phyloP scores from a whole-genome alignment of 169 alveolate genomes.

The Babesia ovis region DNA sequence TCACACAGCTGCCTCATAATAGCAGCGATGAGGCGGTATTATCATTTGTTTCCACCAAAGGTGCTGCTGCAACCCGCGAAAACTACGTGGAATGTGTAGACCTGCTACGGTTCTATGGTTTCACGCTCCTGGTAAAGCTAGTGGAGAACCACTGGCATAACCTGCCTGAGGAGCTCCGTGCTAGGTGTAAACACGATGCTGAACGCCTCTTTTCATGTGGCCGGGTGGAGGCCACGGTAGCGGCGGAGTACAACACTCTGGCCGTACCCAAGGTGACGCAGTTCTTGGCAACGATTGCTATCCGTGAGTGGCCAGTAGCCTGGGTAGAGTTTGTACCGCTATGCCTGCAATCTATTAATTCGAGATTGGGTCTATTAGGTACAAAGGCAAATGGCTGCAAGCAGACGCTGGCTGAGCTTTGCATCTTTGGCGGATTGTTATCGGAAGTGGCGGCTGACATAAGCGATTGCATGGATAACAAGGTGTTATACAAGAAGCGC shows the following conservation, averaged over 20 bases:
- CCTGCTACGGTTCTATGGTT: slow-evolving; percentile 66
- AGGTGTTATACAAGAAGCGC: slow-evolving; percentile 53
- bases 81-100: slow-evolving; percentile 59
- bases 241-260: slow-evolving; percentile 52
- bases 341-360: slow-evolving; percentile 51
- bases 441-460: slow-evolving; percentile 54
- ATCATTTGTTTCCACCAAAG: slow-evolving; percentile 34
- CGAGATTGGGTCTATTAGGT: slow-evolving; percentile 22
- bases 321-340: slow-evolving; percentile 57
- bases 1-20: slow-evolving; percentile 40
- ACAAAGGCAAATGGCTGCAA: slow-evolving; percentile 26
- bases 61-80: slow-evolving; percentile 56
- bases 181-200: slow-evolving; percentile 35
- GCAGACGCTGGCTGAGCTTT: slow-evolving; percentile 49
- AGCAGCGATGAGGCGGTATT: slow-evolving; percentile 46
- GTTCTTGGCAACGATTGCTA: slow-evolving; percentile 59
- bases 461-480: slow-evolving; percentile 55
- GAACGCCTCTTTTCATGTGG: slow-evolving; percentile 44
- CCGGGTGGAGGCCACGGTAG: slow-evolving; percentile 31
- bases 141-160: slow-evolving; percentile 65
- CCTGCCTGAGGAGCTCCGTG: slow-evolving; percentile 17
- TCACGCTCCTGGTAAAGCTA: slow-evolving; percentile 63
- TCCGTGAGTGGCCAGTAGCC: slow-evolving; percentile 56
- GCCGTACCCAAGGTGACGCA: slow-evolving; percentile 62
- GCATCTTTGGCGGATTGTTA: slow-evolving; percentile 52